Percentiles rank a stretch among this genome's conserved stretches.
These are phyloP conservation scores for Brassica rapa DNA, from an alignment of 345 rosid genomes.

Conservation along the genomic window DNA sequence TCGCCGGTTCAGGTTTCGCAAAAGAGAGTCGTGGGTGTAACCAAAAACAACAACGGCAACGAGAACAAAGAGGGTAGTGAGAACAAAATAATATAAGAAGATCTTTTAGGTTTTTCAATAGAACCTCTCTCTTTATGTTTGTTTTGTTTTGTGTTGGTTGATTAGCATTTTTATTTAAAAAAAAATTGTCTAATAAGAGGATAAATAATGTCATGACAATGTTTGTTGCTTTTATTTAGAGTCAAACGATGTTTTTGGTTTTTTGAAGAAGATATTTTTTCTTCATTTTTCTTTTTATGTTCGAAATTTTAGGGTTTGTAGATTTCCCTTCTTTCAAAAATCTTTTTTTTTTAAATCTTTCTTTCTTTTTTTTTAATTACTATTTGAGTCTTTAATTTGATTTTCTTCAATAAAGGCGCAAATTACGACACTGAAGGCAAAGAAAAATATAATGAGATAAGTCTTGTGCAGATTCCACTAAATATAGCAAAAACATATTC, in stretches of 20 bases:
- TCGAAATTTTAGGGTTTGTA: not conserved
- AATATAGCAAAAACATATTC: not conserved
- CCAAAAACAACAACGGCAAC: not conserved
- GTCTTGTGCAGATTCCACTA: not conserved
- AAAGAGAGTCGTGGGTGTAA: not conserved
- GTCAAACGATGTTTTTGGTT: not conserved
- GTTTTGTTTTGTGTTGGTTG: slow-evolving; percentile 11
- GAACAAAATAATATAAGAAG: not conserved
- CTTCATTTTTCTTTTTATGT: not conserved
- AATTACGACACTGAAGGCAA: not conserved
- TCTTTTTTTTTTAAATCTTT: no score
- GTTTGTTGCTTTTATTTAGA: slow-evolving; percentile 8
- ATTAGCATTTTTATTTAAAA: not conserved
- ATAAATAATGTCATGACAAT: slow-evolving; percentile 1
- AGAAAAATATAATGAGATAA: not conserved
- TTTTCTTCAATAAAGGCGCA: not conserved
- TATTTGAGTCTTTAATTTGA: not conserved
- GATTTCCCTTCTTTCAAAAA: no score
- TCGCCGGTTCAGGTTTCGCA: slow-evolving; percentile 4
- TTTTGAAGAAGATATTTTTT: not conserved
- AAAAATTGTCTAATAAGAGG: not conserved
- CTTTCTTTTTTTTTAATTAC: no score
- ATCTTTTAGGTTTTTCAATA: not conserved
- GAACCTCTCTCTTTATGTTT: not conserved
- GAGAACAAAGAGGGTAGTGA: slow-evolving; percentile 8